Evolutionary conservation across 768 basidiomycete genomes (phyloP).

Genomic region (Psilocybe cyanescens): DNA sequence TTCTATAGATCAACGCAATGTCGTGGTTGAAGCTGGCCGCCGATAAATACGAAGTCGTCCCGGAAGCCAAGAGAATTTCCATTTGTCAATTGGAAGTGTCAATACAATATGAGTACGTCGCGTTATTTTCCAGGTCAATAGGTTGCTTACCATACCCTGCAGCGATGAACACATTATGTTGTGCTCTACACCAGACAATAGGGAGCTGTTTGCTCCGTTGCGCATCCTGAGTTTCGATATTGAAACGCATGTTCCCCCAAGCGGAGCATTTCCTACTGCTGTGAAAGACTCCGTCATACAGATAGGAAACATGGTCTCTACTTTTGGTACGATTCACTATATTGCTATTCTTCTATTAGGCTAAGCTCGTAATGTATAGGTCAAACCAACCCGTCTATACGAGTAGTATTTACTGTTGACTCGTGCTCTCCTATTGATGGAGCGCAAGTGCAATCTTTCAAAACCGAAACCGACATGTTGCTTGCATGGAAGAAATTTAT

Average conservation of each 20-base stretch:
- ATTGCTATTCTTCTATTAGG: slow-evolving; percentile 5
- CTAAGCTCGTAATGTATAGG: slow-evolving; percentile 45
- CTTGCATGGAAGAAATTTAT: slow-evolving; percentile 85
- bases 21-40: slow-evolving; percentile 91
- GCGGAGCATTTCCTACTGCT: not conserved
- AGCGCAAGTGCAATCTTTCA: slow-evolving; percentile 82
- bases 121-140: not conserved
- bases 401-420: slow-evolving; percentile 92
- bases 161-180: slow-evolving; percentile 70
- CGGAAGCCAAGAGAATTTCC: slow-evolving; percentile 60
- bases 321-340: slow-evolving; percentile 63
- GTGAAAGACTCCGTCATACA: not conserved
- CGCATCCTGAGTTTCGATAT: slow-evolving; percentile 5
- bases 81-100: slow-evolving; percentile 86
- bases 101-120: slow-evolving; percentile 52
- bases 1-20: slow-evolving; percentile 82
- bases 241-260: not conserved
- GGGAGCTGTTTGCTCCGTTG: not conserved
- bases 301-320: slow-evolving; percentile 55
- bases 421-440: slow-evolving; percentile 91
- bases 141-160: not conserved
- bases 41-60: slow-evolving; percentile 66
- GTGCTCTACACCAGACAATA: not conserved
- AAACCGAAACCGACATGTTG: slow-evolving; percentile 74
- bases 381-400: slow-evolving; percentile 84